phyloP scores from a whole-genome alignment of 768 basidiomycete genomes.

The Tephrocybe sp. region DNA sequence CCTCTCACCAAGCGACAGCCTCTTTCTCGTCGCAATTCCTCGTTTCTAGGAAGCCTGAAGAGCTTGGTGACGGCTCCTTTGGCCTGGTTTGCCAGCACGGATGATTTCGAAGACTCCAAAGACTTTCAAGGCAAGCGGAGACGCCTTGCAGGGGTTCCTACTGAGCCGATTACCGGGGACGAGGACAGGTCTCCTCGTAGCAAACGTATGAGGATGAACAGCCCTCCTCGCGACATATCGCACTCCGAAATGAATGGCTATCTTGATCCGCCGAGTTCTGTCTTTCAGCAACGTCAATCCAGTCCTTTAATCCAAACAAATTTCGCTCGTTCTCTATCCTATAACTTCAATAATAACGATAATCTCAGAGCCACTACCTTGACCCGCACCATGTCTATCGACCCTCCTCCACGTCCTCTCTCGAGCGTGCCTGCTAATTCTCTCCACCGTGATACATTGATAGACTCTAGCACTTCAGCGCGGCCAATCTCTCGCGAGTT shows the following conservation, averaged over 20 bases:
- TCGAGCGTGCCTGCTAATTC: slow-evolving; percentile 43
- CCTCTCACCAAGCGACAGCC: slow-evolving; percentile 28
- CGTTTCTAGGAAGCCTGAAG: slow-evolving; percentile 62
- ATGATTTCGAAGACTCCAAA: slow-evolving; percentile 46
- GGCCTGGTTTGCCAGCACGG: slow-evolving; percentile 50
- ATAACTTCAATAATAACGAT: slow-evolving; percentile 24
- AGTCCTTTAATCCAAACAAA: slow-evolving; percentile 17
- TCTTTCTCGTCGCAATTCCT: slow-evolving; percentile 50
- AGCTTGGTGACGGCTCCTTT: slow-evolving; percentile 65
- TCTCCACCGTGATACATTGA: slow-evolving; percentile 35
- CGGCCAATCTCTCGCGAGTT: slow-evolving; percentile 33
- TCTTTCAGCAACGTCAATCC: slow-evolving; percentile 30
- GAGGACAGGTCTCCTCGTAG: slow-evolving; percentile 30
- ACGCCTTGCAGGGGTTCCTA: slow-evolving; percentile 31
- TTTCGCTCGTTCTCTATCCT: slow-evolving; percentile 26
- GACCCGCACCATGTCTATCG: slow-evolving; percentile 71
- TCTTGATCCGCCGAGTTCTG: slow-evolving; percentile 53
- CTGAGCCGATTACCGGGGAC: slow-evolving; percentile 29
- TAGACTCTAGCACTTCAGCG: slow-evolving; percentile 29
- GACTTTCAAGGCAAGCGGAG: slow-evolving; percentile 56
- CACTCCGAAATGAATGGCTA: slow-evolving; percentile 31
- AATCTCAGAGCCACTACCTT: slow-evolving; percentile 33
- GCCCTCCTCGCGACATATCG: slow-evolving; percentile 39
- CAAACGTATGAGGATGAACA: slow-evolving; percentile 54
- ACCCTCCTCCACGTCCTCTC: slow-evolving; percentile 46